A percentile compares a stretch with the other conserved stretches of the same genome.
These are phyloP conservation scores for Lactarius hengduanensis DNA, from an alignment of 768 basidiomycete genomes.

Conservation along the genomic window DNA sequence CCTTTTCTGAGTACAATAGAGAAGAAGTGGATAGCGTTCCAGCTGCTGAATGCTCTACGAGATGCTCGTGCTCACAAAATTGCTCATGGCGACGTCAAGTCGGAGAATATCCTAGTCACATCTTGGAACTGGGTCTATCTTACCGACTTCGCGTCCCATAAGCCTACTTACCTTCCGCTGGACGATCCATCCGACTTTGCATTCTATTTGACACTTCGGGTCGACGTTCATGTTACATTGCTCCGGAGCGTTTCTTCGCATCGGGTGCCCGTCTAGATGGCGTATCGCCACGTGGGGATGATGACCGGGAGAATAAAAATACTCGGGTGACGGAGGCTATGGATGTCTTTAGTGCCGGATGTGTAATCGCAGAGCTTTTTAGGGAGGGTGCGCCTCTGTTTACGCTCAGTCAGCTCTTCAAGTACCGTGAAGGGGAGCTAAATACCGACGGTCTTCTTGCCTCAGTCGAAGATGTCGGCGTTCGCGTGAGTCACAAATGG, in stretches of 20 bases:
- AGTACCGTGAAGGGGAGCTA: slow-evolving; percentile 85
- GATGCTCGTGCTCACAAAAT: slow-evolving; percentile 82
- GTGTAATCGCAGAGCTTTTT: slow-evolving; percentile 94
- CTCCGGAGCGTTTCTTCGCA: slow-evolving; percentile 93
- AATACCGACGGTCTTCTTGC: slow-evolving; percentile 69
- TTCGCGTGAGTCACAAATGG: slow-evolving; percentile 58
- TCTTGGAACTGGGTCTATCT: slow-evolving; percentile 96
- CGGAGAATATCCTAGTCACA: slow-evolving; percentile 93
- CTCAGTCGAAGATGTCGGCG: slow-evolving; percentile 75
- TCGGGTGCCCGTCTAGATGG: slow-evolving; percentile 56
- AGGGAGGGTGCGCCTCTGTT: slow-evolving; percentile 92
- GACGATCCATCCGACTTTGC: slow-evolving; percentile 98
- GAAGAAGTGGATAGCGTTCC: slow-evolving; percentile 98
- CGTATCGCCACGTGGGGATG: slow-evolving; percentile 31
- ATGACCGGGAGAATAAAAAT: slow-evolving; percentile 64
- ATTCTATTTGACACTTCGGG: slow-evolving; percentile 95
- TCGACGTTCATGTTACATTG: slow-evolving; percentile 90
- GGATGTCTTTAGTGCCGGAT: slow-evolving; percentile 96
- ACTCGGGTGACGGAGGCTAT: slow-evolving; percentile 89
- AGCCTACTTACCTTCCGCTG: slow-evolving; percentile 91
- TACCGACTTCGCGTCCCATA: slow-evolving; percentile 93
- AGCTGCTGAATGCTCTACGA: slow-evolving; percentile 80
- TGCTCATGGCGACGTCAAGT: slow-evolving; percentile 98
- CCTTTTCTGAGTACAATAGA: slow-evolving; percentile 90
- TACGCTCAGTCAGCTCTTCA: slow-evolving; percentile 91